Evolutionary conservation across 176 grass and related monocot species (phyloP), one percentile per base, ranked within the genome.

Genomic region (Melocanna baccifera): DNA sequence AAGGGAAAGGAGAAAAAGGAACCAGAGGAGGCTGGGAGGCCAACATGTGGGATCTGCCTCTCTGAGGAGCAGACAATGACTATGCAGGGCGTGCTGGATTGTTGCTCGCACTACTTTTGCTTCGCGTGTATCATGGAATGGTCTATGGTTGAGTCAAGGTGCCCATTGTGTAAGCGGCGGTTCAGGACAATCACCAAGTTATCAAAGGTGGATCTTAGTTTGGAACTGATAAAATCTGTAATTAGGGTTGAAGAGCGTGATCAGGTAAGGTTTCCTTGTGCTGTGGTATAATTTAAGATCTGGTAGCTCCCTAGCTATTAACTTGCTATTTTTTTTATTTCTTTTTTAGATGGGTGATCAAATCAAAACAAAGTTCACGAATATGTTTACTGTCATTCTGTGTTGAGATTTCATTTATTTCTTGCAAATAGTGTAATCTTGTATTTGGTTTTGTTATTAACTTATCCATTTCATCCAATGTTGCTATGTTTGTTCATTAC

Each of bases 91-190:
- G 28, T 92, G 40, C 63, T 98, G 62, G 71, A 98, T 86, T 98
- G 93, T 52, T 98, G 96, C 50, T 89, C 93, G 1, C 96, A 98
- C 86, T 98, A 90, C 76, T 98, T 98, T 88, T 98, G 93, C 84
- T 95, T 95, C 14, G 74, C 80, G 0, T 98, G 96, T 77, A 94
- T 98, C 63, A 88, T 98, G 67, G 93, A 95, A 74, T 98, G 96
- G 96, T 95, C 93, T 23, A 98, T 85, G 64, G 96, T 98, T 71
- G 96, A 98, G 77, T 95, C 93, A 12, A 85, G 91, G 69, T 98
- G 96, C 75, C 96, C 96, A 14, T 83, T 98, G 34, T 98, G 96
- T 85, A 98, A 95, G 84, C 81, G 86, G 63, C 78, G 93, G 61
- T 98, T 98, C 77, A 89, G 69, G n/a, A 95, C 87, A 14, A 94